Conservation (phyloP, 495 filamentous ascomycete species). For the Aspergillus incahuasiensis region DNA sequence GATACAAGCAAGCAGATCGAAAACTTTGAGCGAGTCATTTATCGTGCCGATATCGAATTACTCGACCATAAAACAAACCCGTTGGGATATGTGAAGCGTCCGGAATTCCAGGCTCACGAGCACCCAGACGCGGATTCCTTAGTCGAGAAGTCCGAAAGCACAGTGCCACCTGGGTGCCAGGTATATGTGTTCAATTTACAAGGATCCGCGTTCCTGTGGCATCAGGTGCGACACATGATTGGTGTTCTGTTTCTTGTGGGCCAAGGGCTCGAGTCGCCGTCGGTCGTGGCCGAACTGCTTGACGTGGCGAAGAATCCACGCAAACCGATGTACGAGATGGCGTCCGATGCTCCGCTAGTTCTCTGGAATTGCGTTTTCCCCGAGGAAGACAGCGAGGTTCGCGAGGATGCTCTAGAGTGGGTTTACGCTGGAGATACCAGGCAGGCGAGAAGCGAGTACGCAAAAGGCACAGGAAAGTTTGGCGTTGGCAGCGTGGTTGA, state of each 20-base stretch:
- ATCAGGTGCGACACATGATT: slow-evolving; percentile 92
- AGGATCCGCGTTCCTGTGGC: slow-evolving; percentile 95
- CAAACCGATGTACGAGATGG: slow-evolving; percentile 84
- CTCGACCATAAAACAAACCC: slow-evolving; percentile 49
- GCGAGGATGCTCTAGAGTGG: slow-evolving; percentile 71
- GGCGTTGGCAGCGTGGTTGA: slow-evolving; percentile 66
- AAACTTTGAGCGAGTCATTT: slow-evolving; percentile 73
- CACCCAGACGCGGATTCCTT: slow-evolving; percentile 14
- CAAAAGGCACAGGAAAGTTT: slow-evolving; percentile 49
- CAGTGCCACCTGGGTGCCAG: slow-evolving; percentile 42
- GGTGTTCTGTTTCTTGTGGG: slow-evolving; percentile 84
- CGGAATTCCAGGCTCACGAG: slow-evolving; percentile 32
- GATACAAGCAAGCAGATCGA: slow-evolving; percentile 81
- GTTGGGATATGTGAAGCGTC: slow-evolving; percentile 27
- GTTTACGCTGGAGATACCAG: slow-evolving; percentile 61
- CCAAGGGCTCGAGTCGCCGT: slow-evolving; percentile 76
- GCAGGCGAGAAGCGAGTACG: slow-evolving; percentile 24
- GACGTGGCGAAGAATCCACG: slow-evolving; percentile 63
- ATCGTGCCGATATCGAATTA: slow-evolving; percentile 68
- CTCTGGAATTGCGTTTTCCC: slow-evolving; percentile 96
- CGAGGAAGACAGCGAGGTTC: slow-evolving; percentile 38
- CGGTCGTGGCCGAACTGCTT: slow-evolving; percentile 65
- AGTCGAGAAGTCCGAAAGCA: slow-evolving; percentile 16
- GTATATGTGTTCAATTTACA: slow-evolving; percentile 82
- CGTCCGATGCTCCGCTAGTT: slow-evolving; percentile 80